Evolutionary conservation across 2,329 filamentous ascomycete genomes (phyloP).

Genomic region (Aphanoascus verrucosus): DNA sequence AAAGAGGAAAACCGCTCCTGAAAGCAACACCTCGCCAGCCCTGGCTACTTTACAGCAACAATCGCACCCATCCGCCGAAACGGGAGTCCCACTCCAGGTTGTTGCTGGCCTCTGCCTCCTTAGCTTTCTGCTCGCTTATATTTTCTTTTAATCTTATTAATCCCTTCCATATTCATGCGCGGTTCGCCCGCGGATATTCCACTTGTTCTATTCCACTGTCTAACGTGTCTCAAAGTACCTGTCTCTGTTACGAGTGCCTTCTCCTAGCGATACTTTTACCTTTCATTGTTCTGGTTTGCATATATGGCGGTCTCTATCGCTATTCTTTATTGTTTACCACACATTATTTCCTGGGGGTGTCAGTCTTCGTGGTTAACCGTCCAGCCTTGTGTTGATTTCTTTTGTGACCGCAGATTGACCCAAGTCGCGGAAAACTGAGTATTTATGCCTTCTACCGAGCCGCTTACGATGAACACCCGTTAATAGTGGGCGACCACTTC

Average conservation of each 20-base stretch:
- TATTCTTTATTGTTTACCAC: not conserved
- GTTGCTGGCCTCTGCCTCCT: conserved; percentile 74
- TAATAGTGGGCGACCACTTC: not conserved
- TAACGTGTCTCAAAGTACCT: not conserved
- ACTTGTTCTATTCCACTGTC: not conserved
- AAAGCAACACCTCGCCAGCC: conserved; percentile 42
- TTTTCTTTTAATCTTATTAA: conserved; percentile 65
- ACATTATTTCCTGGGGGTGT: not conserved
- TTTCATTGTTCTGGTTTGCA: not conserved
- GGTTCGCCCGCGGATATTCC: too few relatives aligned
- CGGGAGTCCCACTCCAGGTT: conserved; percentile 74
- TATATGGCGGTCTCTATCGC: not conserved
- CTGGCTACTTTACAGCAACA: conserved; percentile 36
- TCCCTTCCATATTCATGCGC: not conserved
- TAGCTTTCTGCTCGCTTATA: conserved; percentile 87
- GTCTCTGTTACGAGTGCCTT: not conserved
- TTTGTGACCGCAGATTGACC: not conserved
- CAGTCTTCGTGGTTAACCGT: not conserved
- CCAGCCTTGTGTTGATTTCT: not conserved
- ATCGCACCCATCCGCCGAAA: conserved; percentile 44
- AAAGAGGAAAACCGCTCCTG: conserved; percentile 60
- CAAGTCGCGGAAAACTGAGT: not conserved
- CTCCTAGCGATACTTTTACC: not conserved
- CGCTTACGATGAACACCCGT: not conserved
- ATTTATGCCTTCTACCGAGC: not conserved